Evolutionary conservation across 176 grass and related monocot species (phyloP), one percentile per base, ranked within the genome.

Genomic region (Calamus simplicifolius): DNA sequence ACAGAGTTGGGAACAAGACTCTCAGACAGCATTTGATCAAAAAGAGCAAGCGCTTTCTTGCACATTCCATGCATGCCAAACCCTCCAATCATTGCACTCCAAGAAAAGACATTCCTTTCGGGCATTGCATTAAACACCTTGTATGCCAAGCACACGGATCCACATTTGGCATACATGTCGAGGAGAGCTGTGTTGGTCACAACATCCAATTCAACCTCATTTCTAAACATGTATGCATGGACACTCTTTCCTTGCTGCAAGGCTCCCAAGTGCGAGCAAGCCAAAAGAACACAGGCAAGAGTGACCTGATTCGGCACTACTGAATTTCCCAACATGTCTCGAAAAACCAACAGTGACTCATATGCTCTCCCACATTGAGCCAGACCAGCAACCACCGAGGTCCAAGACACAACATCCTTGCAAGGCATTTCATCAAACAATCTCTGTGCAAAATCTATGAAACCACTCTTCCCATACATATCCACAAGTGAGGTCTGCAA

Each of bases 131-230:
- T 19, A 29, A 69, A 69, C 14, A 69, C 30, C 10, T 25, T 49
- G 18, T 49, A 49, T 4, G 66, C 66, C 2, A 57, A 17, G 4
- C 10, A 19, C 53, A 54, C 16, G 26, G 31, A 57, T 29, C 66
- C 66, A 69, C 66, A 69, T 48, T 69, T 69, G 6, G 53, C 52
- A 69, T 58, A 69, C 66, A 69, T 69, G 19, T 69, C 66, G 5
- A 69, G 28, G 30, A 69, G 52, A 10, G 66, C 52, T 25, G 66
- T 69, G 23, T 69, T 25, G 49, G 51, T 69, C 12, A 69, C 66
- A 18, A 69, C 30, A 58, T 69, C 66, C 14, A 69, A 27, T 48
- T 69, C 53, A 27, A 69, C 31, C 43, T 57, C 19, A 27, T 57
- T 69, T 14, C 66, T 53, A 12, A 49, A 7, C 54, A 49, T 69